Evolutionary conservation across 2,329 filamentous ascomycete species (phyloP).

Genomic region (Ascochyta lentis): DNA sequence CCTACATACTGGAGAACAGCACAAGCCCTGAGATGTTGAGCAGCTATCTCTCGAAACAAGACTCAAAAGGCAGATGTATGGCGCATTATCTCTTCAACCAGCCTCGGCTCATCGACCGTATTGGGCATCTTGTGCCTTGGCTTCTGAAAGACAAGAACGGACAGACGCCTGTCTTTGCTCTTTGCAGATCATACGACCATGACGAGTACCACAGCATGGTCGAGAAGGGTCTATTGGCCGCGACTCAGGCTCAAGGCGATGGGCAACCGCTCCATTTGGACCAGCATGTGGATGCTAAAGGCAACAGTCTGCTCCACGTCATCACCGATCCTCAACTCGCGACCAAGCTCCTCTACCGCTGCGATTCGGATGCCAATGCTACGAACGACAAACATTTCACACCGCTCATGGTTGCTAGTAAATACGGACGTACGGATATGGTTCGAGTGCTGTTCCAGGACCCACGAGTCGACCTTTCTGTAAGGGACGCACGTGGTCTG

Average conservation of each 20-base stretch:
- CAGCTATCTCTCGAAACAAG: constrained; percentile 76
- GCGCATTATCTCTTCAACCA: constrained; percentile 97
- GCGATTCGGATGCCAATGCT: constrained; percentile 95
- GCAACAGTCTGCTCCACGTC: constrained; percentile 95
- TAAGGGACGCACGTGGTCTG: constrained; percentile 84
- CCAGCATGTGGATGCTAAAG: constrained; percentile 89
- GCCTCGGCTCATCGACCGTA: constrained; percentile 76
- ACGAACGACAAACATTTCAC: constrained; percentile 96
- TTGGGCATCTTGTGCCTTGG: constrained; percentile 85
- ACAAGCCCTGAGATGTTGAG: constrained; percentile 63
- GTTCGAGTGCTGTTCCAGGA: constrained; percentile 88
- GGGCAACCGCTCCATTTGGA: constrained; percentile 84
- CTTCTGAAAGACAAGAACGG: constrained; percentile 92
- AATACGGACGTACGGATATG: constrained; percentile 94
- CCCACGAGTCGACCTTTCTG: constrained; percentile 81
- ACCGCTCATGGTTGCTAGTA: constrained; percentile 96
- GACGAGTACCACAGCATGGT: constrained; percentile 88
- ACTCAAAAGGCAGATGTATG: constrained; percentile 84
- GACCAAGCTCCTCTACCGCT: constrained; percentile 75
- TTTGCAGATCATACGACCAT: constrained; percentile 96
- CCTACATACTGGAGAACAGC: constrained; percentile 67
- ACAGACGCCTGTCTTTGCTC: constrained; percentile 94
- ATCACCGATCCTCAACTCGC: constrained; percentile 85
- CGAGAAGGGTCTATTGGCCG: constrained; percentile 76
- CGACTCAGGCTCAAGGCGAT: constrained; percentile 77